A percentile compares a stretch with the other conserved stretches of the same genome.
phyloP scores from a whole-genome alignment of 306 rosid species.

The Vigna radiata region DNA sequence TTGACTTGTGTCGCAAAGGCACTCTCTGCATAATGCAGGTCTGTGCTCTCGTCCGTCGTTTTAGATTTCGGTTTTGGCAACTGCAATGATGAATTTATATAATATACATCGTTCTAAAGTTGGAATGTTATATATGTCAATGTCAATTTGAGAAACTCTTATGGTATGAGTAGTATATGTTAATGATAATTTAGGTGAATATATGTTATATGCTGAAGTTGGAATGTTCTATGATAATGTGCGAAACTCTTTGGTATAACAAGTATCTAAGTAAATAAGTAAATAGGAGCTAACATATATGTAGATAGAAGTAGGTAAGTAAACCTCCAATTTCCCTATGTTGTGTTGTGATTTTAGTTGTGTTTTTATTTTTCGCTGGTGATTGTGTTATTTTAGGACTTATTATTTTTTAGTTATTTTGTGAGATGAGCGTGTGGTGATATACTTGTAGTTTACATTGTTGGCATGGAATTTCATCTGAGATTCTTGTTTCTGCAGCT shows the following conservation, averaged over 20 bases:
- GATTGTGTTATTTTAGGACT: not conserved
- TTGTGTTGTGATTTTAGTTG: not conserved
- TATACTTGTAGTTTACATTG: not conserved
- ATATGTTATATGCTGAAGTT: not conserved
- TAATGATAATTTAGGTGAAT: not conserved
- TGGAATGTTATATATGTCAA: not conserved
- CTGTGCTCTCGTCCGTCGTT: not conserved
- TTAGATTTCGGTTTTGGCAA: not conserved
- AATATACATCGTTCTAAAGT: not conserved
- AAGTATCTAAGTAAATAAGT: not conserved
- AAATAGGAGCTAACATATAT: not conserved
- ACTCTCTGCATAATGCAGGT: constrained; percentile 92
- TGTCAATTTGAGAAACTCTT: not conserved
- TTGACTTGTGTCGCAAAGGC: constrained; percentile 85
- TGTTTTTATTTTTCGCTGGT: not conserved
- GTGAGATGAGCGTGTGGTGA: not conserved
- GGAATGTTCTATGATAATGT: not conserved
- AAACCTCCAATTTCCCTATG: not conserved
- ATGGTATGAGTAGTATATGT: no score
- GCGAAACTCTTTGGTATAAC: not conserved
- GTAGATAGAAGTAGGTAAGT: not conserved
- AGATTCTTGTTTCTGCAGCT: constrained; percentile 62
- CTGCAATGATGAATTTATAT: not conserved
- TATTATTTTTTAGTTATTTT: not conserved
- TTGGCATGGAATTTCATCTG: not conserved